These are phyloP conservation scores for Pseudozyma sp. DNA, from an alignment of 1,284 basidiomycete genomes.

Conservation along the genomic window DNA sequence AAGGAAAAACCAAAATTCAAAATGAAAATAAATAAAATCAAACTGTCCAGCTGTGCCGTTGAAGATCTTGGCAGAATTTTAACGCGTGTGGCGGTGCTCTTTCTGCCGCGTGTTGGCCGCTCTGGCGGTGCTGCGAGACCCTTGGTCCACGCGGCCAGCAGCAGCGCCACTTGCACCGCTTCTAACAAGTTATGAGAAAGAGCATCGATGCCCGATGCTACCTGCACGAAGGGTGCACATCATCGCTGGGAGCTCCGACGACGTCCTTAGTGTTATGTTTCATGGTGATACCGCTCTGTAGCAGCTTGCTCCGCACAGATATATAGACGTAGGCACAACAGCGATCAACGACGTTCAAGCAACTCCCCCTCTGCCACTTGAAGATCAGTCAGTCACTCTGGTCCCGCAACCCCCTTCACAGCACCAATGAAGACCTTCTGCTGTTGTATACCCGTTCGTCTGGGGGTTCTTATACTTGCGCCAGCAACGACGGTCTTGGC, in stretches of 20 bases:
- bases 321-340: too few species aligned
- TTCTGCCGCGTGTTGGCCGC: neutral
- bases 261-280: too few species aligned
- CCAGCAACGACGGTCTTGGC: conserved; percentile 16
- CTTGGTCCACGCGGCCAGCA: conserved; percentile 1
- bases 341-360: too few species aligned
- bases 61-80: neutral
- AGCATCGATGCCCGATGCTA: neutral
- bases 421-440: conserved; percentile 29
- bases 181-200: neutral
- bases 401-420: too few species aligned
- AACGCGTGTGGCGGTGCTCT: conserved; percentile 10
- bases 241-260: too few species aligned
- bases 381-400: neutral
- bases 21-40: neutral
- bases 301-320: too few species aligned
- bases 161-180: neutral
- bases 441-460: conserved; percentile 34
- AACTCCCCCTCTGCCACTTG: neutral
- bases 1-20: too few species aligned
- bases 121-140: neutral
- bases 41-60: conserved; percentile 13
- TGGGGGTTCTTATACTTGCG: conserved; percentile 27
- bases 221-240: neutral
- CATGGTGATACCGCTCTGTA: too few species aligned